These are phyloP conservation scores for Agaricus subrufescens DNA, from an alignment of 768 basidiomycete species.

Conservation along the genomic window DNA sequence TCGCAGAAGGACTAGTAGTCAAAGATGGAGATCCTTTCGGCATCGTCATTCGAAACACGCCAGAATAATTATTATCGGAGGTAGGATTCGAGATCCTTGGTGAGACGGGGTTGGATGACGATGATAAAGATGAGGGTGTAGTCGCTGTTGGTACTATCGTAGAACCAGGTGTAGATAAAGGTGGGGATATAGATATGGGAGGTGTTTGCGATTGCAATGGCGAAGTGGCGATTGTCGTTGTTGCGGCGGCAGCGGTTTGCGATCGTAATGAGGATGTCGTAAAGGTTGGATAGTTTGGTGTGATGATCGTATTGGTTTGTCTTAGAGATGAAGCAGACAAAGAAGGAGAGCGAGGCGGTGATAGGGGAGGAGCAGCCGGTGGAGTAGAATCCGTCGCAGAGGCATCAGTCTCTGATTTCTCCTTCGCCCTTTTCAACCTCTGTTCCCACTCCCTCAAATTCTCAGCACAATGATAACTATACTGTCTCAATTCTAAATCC, in stretches of 20 bases:
- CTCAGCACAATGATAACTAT: conserved; percentile 7
- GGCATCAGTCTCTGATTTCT: background rate
- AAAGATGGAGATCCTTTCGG: background rate
- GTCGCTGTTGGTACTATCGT: background rate
- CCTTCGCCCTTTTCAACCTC: background rate
- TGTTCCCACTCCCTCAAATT: conserved; percentile 8
- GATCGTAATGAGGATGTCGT: background rate
- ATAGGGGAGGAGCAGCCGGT: background rate
- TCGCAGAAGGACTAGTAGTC: background rate
- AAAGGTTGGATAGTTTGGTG: background rate
- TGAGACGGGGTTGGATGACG: conserved; percentile 1
- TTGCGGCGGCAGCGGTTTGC: too few relatives aligned
- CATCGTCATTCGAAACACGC: conserved; percentile 1
- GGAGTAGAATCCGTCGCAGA: background rate
- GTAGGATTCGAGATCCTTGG: conserved; percentile 2
- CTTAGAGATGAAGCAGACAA: too few relatives aligned
- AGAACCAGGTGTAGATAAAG: background rate
- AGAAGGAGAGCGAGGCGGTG: too few relatives aligned
- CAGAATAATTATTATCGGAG: conserved; percentile 4
- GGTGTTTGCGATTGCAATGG: background rate
- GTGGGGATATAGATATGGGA: background rate
- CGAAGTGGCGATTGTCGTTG: too few relatives aligned
- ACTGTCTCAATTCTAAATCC: conserved; percentile 3
- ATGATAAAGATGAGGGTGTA: background rate
- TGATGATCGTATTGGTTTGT: too few relatives aligned